Evolutionary conservation across 805 yeast genomes (phyloP).

Genomic region (Candida boidinii): DNA sequence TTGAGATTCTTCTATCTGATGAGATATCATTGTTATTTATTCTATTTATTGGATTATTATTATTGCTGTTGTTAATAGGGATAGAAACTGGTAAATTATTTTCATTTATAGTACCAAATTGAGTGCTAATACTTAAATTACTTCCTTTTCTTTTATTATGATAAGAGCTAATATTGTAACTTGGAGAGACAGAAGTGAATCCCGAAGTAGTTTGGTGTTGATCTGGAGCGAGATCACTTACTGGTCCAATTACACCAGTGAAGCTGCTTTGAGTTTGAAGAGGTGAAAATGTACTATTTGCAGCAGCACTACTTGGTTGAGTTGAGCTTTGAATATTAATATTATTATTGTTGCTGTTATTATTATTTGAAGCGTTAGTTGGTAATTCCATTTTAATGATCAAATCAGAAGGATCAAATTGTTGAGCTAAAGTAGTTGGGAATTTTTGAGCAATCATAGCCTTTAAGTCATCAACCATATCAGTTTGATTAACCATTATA

Average conservation of each 20-base stretch:
- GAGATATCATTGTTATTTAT: too few relatives aligned
- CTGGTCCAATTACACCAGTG: neutral
- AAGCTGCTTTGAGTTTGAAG: neutral
- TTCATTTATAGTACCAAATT: too few relatives aligned
- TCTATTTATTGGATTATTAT: too few relatives aligned
- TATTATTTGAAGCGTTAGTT: too few relatives aligned
- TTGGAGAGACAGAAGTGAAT: too few relatives aligned
- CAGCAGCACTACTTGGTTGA: neutral
- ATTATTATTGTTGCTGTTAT: slow-evolving; percentile 2
- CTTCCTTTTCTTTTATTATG: too few relatives aligned
- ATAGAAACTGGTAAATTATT: too few relatives aligned
- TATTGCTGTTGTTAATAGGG: too few relatives aligned
- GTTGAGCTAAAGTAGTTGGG: slow-evolving; percentile 55
- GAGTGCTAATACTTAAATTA: too few relatives aligned
- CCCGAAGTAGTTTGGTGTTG: too few relatives aligned
- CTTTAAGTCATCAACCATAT: slow-evolving; percentile 79
- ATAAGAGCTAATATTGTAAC: too few relatives aligned
- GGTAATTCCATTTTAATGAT: slow-evolving; percentile 23
- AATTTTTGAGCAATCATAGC: slow-evolving; percentile 51
- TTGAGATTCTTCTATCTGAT: too few relatives aligned
- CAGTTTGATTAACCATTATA: slow-evolving; percentile 47
- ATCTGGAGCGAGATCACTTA: neutral
- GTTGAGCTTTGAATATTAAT: neutral
- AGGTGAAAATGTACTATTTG: neutral
- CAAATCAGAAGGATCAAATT: slow-evolving; percentile 64